These are phyloP conservation scores for Amylostereum chailletii DNA, from an alignment of 1,284 basidiomycete species.

Conservation along the genomic window DNA sequence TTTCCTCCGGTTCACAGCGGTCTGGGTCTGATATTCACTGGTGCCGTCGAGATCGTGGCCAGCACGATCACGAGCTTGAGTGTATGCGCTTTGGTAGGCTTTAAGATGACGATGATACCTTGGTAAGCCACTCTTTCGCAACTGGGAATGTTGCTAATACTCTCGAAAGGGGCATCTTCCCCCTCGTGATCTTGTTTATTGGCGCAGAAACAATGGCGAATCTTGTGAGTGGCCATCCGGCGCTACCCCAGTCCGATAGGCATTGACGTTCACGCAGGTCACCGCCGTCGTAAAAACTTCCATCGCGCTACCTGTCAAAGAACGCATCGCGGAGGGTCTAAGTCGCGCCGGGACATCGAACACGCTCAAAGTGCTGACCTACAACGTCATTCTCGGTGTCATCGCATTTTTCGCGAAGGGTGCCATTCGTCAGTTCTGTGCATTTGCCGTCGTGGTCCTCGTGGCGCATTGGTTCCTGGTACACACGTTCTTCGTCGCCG, in stretches of 20 bases:
- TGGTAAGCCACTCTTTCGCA: conserved; percentile 42
- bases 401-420: conserved; percentile 74
- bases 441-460: conserved; percentile 89
- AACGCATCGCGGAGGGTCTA: conserved; percentile 85
- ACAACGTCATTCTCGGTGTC: conserved; percentile 75
- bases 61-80: conserved; percentile 91
- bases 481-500: conserved; percentile 87
- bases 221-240: conserved; percentile 46
- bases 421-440: conserved; percentile 88
- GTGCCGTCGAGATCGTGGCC: conserved; percentile 82
- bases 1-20: conserved; percentile 87
- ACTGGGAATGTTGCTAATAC: background rate
- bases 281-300: conserved; percentile 87
- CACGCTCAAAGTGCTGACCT: conserved; percentile 84
- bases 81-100: conserved; percentile 80
- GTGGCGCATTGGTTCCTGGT: conserved; percentile 95
- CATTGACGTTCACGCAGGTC: conserved; percentile 38
- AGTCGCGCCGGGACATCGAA: conserved; percentile 86
- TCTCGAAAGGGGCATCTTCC: conserved; percentile 65
- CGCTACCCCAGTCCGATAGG: conserved; percentile 1
- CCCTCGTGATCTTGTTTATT: conserved; percentile 92
- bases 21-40: conserved; percentile 89
- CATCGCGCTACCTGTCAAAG: conserved; percentile 84
- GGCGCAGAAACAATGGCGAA: conserved; percentile 98
- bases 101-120: conserved; percentile 81